Conservation (phyloP, 2,329 filamentous ascomycete genomes). For the Thermothelomyces thermophilus region DNA sequence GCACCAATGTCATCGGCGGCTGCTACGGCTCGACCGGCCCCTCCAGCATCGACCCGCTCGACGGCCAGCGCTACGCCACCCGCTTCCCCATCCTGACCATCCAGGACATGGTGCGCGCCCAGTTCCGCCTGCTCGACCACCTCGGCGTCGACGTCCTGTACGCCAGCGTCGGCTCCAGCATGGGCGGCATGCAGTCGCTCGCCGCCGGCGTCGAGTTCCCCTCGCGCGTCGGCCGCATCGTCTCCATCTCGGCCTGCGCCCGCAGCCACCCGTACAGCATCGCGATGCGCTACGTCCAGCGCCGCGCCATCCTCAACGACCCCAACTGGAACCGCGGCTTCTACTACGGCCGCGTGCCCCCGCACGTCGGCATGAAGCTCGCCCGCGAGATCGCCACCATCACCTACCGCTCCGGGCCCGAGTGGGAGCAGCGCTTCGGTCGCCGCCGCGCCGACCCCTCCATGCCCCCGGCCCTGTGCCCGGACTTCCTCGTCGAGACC, state of each 20-base stretch:
- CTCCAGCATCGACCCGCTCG: conserved; percentile 77
- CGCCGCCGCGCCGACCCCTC: conserved; percentile 76
- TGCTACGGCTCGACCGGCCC: conserved; percentile 96
- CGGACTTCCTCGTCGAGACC: conserved; percentile 95
- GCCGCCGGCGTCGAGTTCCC: conserved; percentile 81
- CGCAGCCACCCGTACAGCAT: conserved; percentile 96
- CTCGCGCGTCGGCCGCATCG: conserved; percentile 71
- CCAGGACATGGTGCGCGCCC: conserved; percentile 94
- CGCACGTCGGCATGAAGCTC: conserved; percentile 95
- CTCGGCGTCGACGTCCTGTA: conserved; percentile 73
- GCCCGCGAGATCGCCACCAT: conserved; percentile 96
- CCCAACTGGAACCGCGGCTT: conserved; percentile 94
- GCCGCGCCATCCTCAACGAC: conserved; percentile 98
- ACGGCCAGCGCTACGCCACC: conserved; percentile 84
- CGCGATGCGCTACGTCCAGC: conserved; percentile 95
- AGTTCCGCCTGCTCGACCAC: conserved; percentile 79
- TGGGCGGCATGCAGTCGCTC: conserved; percentile 97
- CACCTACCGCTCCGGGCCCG: conserved; percentile 90
- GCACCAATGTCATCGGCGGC: conserved; percentile 92
- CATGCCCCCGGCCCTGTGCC: conserved; percentile 87
- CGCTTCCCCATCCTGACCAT: conserved; percentile 93
- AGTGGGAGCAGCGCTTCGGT: conserved; percentile 95
- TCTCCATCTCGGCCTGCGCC: conserved; percentile 88
- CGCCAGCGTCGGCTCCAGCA: conserved; percentile 90
- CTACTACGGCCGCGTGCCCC: conserved; percentile 83